Percentiles rank a stretch among this genome's conserved stretches.
These are phyloP conservation scores for Hyaloscypha bicolor DNA, from an alignment of 495 filamentous ascomycete species.

Conservation along the genomic window DNA sequence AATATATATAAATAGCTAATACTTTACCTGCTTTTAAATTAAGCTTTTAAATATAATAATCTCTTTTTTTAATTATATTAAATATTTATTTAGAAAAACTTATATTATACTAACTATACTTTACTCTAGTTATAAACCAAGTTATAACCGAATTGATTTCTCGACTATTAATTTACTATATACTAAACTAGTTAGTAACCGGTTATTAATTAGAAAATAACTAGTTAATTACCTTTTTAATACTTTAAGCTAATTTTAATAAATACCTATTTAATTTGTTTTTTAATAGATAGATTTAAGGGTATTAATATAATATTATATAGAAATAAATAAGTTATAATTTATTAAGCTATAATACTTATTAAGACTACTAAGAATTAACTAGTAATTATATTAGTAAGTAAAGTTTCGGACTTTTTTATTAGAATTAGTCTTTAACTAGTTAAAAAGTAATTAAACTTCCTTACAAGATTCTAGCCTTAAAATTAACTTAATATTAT, in stretches of 20 bases:
- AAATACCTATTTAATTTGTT: constrained; percentile 1
- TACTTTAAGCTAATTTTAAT: background rate
- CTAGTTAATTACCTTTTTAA: constrained; percentile 2
- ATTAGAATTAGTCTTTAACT: background rate
- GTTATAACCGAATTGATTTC: background rate
- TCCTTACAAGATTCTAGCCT: background rate
- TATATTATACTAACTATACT: background rate
- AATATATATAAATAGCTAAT: background rate
- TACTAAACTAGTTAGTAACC: background rate
- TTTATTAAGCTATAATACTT: constrained; percentile 1
- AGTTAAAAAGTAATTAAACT: background rate
- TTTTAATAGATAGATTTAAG: background rate
- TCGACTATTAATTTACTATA: constrained; percentile 2
- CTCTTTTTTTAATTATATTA: background rate
- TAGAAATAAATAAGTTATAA: background rate
- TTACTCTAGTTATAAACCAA: background rate
- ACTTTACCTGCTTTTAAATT: background rate
- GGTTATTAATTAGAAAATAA: background rate
- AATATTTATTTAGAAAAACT: background rate
- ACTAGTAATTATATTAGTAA: background rate
- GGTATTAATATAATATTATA: background rate
- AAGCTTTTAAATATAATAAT: background rate
- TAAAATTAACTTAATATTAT: constrained; percentile 1
- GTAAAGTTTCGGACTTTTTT: background rate
- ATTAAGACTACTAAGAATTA: constrained; percentile 4